These are phyloP conservation scores for Podospora australis DNA, from an alignment of 495 filamentous ascomycete genomes.

Conservation along the genomic window DNA sequence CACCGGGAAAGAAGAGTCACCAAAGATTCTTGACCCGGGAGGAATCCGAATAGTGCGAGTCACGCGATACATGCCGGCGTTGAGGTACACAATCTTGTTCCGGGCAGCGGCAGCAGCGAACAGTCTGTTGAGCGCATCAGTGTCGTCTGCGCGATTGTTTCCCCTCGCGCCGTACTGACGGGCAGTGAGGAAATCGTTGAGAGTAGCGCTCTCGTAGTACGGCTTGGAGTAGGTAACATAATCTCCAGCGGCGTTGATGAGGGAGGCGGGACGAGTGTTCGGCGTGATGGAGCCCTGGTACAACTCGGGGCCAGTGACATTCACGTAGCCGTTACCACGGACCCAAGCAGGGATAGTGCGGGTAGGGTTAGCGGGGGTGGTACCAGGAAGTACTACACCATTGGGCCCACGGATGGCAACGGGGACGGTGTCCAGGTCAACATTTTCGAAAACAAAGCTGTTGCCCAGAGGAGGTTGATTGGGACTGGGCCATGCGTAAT, in stretches of 20 bases:
- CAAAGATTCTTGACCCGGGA: conserved; percentile 61
- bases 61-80: conserved; percentile 77
- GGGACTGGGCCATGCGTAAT: conserved; percentile 42
- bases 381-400: conserved; percentile 50
- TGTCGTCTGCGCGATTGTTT: conserved; percentile 61
- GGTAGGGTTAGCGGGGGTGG: conserved; percentile 44
- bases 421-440: conserved; percentile 49
- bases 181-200: conserved; percentile 58
- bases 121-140: conserved; percentile 57
- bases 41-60: conserved; percentile 73
- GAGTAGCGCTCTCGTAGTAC: conserved; percentile 53
- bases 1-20: conserved; percentile 77
- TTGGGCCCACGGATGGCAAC: conserved; percentile 48
- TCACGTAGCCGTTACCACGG: conserved; percentile 35
- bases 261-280: conserved; percentile 28
- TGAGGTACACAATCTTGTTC: conserved; percentile 71
- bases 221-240: conserved; percentile 66
- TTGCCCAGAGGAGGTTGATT: conserved; percentile 44
- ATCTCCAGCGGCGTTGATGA: conserved; percentile 25
- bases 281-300: conserved; percentile 31
- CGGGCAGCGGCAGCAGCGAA: conserved; percentile 49
- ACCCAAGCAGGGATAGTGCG: conserved; percentile 43
- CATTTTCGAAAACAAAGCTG: conserved; percentile 58
- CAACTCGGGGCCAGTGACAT: conserved; percentile 32
- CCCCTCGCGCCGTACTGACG: conserved; percentile 68